Base-by-base conservation (phyloP, 345 rosid species). In the Triadica sebifera region DNA sequence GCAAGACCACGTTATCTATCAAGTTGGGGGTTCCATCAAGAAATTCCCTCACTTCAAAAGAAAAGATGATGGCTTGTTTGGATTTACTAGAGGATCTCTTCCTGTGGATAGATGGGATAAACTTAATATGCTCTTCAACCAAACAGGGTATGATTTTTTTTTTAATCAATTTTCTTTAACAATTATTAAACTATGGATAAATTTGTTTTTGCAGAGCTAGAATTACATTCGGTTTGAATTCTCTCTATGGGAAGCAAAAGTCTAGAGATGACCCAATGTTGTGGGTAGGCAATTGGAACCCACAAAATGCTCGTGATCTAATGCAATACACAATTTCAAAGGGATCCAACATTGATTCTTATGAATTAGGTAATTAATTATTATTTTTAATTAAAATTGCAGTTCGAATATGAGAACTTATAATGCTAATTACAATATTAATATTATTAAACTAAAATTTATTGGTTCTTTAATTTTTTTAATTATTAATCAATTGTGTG, bases 311-410 rank as follows among this genome's bases (percentile, higher is more conserved):
- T 11, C 74, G 60, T 0, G 85, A 83, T 78, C 71, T 90, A 34
- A 88, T 90, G 83, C 68, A 72, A 2, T 87, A 90, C 43, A 77
- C 89, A 0, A 17, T 77, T 67, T 68, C 79, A 4, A 88, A 80
- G 70, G 93, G 91, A 71, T 81, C 86, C 81, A 80, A 80, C 52
- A 82, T 90, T 19, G 87, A 90, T 17, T 86, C 95, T 0, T 90
- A 86, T 25, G 91, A 90, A 79, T 46, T 85, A 0, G 94, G 90
- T 87, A 78, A 61, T 16, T 45, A 34, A 24, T 29, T 29, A 13
- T 12, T 10, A n/a, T 29, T 29, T 29, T 29, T 29, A 29, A 29
- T 29, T 29, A 2, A 29, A 29, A 1, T 29, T 29, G 34, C 34
- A 1, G 34, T 29, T 29, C 34, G 34, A 29, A 29, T 2, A 1